A percentile compares a stretch with the other conserved stretches of the same genome.
These are phyloP conservation scores for Trichoderma sp. DNA, from an alignment of 2,329 filamentous ascomycete species.

Conservation along the genomic window DNA sequence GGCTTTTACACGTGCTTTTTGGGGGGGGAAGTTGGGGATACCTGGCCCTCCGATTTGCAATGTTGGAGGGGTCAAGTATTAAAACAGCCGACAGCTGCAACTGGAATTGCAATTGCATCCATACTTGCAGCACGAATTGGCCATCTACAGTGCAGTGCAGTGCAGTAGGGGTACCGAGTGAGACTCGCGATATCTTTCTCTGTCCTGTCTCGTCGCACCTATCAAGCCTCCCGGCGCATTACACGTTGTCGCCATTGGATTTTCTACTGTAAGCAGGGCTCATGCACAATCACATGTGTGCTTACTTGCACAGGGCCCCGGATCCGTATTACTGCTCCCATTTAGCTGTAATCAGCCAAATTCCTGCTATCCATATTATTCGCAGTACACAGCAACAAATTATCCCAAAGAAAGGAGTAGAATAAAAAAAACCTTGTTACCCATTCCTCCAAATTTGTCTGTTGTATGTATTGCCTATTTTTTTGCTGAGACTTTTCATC, in stretches of 20 bases:
- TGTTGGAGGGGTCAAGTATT: not conserved
- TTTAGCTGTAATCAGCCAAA: not conserved
- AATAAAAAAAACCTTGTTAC: not conserved
- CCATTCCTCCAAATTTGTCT: not conserved
- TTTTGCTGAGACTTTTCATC: not conserved
- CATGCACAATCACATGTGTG: constrained; percentile 1
- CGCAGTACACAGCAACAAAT: not conserved
- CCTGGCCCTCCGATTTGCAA: not conserved
- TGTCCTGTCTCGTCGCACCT: not conserved
- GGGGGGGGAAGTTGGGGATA: not conserved
- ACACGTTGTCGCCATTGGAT: not conserved
- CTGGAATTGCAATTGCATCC: not conserved
- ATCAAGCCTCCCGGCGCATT: not conserved
- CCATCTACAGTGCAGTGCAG: not conserved
- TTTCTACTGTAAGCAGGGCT: not conserved
- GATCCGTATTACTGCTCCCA: not conserved
- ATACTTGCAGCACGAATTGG: not conserved
- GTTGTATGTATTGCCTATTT: not conserved
- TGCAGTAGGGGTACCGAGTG: not conserved
- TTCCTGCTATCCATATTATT: not conserved
- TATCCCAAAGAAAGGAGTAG: not conserved
- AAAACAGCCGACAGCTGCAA: not conserved
- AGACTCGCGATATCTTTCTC: not conserved
- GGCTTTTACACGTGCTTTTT: constrained; percentile 2
- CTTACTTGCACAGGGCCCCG: not conserved